phyloP scores from a whole-genome alignment of 768 basidiomycete genomes.

The Cyclocybe aegerita region DNA sequence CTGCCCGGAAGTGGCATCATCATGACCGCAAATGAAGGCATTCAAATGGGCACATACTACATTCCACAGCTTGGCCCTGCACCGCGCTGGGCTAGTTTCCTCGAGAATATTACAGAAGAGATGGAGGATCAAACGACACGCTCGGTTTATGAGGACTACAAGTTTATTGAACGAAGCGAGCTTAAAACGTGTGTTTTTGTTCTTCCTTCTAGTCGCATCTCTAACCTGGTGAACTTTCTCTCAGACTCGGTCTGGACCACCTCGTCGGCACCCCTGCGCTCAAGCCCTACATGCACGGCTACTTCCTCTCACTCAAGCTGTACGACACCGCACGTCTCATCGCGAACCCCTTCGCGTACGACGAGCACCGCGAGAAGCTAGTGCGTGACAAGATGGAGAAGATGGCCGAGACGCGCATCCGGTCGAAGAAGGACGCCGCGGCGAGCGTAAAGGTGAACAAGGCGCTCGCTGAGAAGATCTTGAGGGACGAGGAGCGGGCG shows the following conservation, averaged over 20 bases:
- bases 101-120: conserved; percentile 98
- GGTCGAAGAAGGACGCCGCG: conserved; percentile 62
- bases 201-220: not conserved
- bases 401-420: conserved; percentile 90
- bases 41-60: conserved; percentile 92
- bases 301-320: conserved; percentile 93
- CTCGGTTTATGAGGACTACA: conserved; percentile 93
- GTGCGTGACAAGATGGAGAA: conserved; percentile 90
- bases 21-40: conserved; percentile 94
- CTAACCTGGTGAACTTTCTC: conserved; percentile 9
- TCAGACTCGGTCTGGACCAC: conserved; percentile 89
- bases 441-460: conserved; percentile 71
- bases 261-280: conserved; percentile 92
- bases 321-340: conserved; percentile 96
- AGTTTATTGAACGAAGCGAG: conserved; percentile 89
- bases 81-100: conserved; percentile 95
- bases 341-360: conserved; percentile 94
- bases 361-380: conserved; percentile 88
- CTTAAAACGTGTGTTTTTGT: conserved; percentile 67
- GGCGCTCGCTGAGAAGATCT: conserved; percentile 82
- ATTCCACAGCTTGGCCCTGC: conserved; percentile 96
- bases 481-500: conserved; percentile 62
- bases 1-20: conserved; percentile 86
- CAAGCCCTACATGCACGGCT: conserved; percentile 99
- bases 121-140: conserved; percentile 87